Evolutionary conservation across 306 rosid species (phyloP), one percentile per base, ranked within the genome.

Genomic region (Betula pendula): DNA sequence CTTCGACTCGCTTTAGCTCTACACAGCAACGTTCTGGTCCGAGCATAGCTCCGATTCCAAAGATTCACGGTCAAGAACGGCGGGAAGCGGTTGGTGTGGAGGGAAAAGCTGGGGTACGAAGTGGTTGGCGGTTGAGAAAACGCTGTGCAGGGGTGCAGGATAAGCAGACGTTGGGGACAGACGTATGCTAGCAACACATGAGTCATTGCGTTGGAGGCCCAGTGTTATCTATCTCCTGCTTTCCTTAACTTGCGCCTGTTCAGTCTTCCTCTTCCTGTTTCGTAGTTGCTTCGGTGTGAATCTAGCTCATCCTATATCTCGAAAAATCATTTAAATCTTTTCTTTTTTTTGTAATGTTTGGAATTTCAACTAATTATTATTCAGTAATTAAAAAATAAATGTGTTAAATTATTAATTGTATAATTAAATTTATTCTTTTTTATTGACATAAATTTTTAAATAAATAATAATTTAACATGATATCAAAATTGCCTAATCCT

Each of bases 91-190:
- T 33, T 79, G 43, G 62, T 20, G 47, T 25, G 79, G 81, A 72
- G 78, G 76, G 80, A 76, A 62, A 53, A 35, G 5, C 48, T 66
- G 71, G 78, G 74, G 74, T 29, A 82, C 33, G 77, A 45, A 71
- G 74, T 73, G 29, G 58, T 22, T 48, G 83, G 70, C 53, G 68
- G 81, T 27, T 81, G 82, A 82, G 76, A 79, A 81, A 73, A 47
- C 17, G 81, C 59, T 10, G 77, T 8, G 85, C 71, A 74, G 24
- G 81, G 58, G 69, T 40, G 88, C 55, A 86, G 80, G 73, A 81
- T 63, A 76, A 69, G 80, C 97, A 92, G 90, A 76, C 50, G 48
- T 13, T 59, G 33, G 22, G 47, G 47, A 10, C 14, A 3, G 27
- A 48, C 47, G 27, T 4, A 66, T 38, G 70, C 10, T 66, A 19